phyloP scores from a whole-genome alignment of 2,329 filamentous ascomycete genomes.

The Microdochium paspali region DNA sequence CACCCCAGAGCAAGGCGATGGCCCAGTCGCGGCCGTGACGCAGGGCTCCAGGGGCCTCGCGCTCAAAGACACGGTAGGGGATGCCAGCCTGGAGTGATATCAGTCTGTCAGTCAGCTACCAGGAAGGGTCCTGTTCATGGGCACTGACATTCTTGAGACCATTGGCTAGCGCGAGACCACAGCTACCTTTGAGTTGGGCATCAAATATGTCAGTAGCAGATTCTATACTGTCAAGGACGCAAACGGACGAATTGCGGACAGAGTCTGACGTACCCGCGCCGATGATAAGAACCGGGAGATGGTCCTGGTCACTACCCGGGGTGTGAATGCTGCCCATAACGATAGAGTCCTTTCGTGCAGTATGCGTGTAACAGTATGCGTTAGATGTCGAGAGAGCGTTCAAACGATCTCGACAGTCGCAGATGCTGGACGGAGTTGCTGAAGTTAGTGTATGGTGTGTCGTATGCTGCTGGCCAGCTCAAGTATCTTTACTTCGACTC shows the following conservation, averaged over 20 bases:
- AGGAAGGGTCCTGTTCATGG: background rate
- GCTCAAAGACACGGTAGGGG: constrained; percentile 13
- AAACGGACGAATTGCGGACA: no score
- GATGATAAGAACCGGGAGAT: constrained; percentile 15
- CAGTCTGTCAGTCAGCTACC: background rate
- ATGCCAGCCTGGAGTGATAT: constrained; percentile 9
- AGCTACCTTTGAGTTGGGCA: constrained; percentile 9
- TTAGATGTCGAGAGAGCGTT: no score
- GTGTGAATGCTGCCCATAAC: no score
- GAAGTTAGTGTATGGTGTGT: no score
- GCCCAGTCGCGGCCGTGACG: constrained; percentile 14
- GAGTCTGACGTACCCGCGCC: constrained; percentile 10
- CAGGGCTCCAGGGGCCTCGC: constrained; percentile 5
- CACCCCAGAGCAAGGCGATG: constrained; percentile 12
- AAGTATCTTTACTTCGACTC: no score
- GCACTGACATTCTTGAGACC: constrained; percentile 11
- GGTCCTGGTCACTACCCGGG: no score
- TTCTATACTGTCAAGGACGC: background rate
- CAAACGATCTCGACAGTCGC: no score
- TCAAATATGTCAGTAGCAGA: background rate
- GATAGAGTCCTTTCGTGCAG: no score
- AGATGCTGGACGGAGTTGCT: no score
- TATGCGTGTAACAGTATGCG: no score
- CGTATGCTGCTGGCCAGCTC: no score
- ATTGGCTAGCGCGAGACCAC: constrained; percentile 13